Conservation (phyloP, 306 rosid genomes). For the Malus sieversii region DNA sequence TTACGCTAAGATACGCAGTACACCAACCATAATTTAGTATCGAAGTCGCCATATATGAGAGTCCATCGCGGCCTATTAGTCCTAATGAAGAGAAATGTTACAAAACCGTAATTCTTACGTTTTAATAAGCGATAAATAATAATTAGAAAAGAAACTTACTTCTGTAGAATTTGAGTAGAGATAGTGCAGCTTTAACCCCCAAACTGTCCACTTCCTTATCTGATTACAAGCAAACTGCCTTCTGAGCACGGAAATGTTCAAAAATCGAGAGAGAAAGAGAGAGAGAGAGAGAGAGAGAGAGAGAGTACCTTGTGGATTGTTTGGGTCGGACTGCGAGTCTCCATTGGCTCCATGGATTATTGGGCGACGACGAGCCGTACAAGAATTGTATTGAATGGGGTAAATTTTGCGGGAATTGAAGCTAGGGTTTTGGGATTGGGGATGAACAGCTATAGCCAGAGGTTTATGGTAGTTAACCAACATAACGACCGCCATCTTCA, state of each 20-base stretch:
- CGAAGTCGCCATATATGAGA: no score
- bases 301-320: constrained; percentile 34
- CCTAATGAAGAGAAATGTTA: not conserved
- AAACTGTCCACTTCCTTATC: constrained; percentile 40
- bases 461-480: constrained; percentile 2
- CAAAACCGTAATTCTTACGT: no score
- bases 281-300: not conserved
- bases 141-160: constrained; percentile 22
- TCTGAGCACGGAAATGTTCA: not conserved
- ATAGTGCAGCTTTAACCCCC: constrained; percentile 64
- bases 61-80: no score
- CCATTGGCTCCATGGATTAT: constrained; percentile 11
- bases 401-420: constrained; percentile 9
- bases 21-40: no score
- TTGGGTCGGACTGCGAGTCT: constrained; percentile 34
- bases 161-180: constrained; percentile 68
- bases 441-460: not conserved
- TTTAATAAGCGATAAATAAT: no score
- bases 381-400: constrained; percentile 11
- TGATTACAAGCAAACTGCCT: not conserved
- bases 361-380: not conserved
- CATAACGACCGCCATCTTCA: constrained; percentile 30
- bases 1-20: no score
- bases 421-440: constrained; percentile 23
- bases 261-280: not conserved